Conservation (phyloP, 2,329 filamentous ascomycete genomes). For the Neofusicoccum laricinum region DNA sequence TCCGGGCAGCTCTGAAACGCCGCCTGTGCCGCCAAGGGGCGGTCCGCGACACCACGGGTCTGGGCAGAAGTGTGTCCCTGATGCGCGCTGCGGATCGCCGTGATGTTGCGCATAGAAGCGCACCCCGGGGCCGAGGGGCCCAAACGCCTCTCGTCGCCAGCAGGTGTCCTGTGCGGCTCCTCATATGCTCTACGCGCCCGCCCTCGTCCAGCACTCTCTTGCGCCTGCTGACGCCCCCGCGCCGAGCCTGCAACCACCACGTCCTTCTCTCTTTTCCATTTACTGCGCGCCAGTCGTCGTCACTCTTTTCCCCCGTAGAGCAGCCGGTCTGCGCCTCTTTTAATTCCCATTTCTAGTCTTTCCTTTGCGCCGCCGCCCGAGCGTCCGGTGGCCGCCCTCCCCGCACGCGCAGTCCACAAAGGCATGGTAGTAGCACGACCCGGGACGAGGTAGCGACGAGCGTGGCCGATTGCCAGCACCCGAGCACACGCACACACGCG, state of each 20-base stretch:
- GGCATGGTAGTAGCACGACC: not conserved
- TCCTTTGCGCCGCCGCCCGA: not conserved
- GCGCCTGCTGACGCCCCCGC: not conserved
- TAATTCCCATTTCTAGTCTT: not conserved
- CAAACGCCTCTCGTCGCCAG: conserved; percentile 13
- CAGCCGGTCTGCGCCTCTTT: conserved; percentile 7
- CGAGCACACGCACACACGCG: not conserved
- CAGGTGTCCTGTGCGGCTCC: not conserved
- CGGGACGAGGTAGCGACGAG: not conserved
- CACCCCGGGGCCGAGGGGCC: not conserved
- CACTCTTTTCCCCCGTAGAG: not conserved
- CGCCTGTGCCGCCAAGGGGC: not conserved
- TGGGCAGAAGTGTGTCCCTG: not conserved
- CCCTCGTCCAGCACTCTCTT: not conserved
- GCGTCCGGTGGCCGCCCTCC: not conserved
- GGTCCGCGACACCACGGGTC: conserved; percentile 1
- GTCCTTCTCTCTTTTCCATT: not conserved
- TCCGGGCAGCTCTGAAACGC: not conserved
- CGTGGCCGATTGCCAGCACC: not conserved
- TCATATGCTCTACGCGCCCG: not conserved
- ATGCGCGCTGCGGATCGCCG: conserved; percentile 4
- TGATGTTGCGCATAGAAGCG: conserved; percentile 5
- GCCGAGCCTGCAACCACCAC: not conserved
- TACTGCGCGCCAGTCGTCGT: not conserved
- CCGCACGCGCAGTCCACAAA: not conserved